A percentile compares a stretch with the other conserved stretches of the same genome.
These are phyloP conservation scores for Leccinum fibrillosum DNA, from an alignment of 768 basidiomycete species.

Conservation along the genomic window DNA sequence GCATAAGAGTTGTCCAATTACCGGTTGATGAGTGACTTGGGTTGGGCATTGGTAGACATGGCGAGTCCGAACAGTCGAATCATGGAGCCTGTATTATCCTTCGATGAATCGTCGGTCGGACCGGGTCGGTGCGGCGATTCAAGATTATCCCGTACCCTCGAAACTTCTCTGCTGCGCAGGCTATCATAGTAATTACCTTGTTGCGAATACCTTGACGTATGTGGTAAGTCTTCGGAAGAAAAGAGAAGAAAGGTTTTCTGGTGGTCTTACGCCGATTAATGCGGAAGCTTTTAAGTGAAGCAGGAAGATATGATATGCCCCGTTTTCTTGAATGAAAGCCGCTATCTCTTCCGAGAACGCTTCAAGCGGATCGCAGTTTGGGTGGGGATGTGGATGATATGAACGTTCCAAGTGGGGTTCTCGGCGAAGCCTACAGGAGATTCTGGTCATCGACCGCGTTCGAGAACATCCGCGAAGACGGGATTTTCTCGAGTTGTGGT, in stretches of 20 bases:
- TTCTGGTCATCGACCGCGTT: too few relatives aligned
- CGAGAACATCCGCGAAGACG: constrained; percentile 20
- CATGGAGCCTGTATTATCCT: too few relatives aligned
- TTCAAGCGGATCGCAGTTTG: too few relatives aligned
- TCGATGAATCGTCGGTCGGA: background rate
- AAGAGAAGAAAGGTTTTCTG: background rate
- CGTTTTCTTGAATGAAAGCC: background rate
- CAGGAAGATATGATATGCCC: too few relatives aligned
- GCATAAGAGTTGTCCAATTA: too few relatives aligned
- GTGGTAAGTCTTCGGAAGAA: too few relatives aligned
- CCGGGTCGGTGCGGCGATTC: background rate
- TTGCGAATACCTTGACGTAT: background rate
- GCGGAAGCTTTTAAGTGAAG: background rate
- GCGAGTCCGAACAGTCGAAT: background rate
- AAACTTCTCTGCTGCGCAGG: background rate
- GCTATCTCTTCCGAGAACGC: background rate
- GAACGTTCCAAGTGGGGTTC: too few relatives aligned
- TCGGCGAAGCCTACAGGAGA: too few relatives aligned
- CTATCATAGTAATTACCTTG: too few relatives aligned
- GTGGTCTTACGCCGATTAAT: background rate
- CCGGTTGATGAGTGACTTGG: background rate
- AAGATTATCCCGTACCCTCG: background rate
- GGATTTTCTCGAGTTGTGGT: background rate
- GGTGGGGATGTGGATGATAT: too few relatives aligned
- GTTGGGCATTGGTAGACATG: background rate